Percentiles rank a stretch among this genome's conserved stretches.
Conservation (phyloP, 2,329 filamentous ascomycete genomes). For the Ophiostoma sp. region DNA sequence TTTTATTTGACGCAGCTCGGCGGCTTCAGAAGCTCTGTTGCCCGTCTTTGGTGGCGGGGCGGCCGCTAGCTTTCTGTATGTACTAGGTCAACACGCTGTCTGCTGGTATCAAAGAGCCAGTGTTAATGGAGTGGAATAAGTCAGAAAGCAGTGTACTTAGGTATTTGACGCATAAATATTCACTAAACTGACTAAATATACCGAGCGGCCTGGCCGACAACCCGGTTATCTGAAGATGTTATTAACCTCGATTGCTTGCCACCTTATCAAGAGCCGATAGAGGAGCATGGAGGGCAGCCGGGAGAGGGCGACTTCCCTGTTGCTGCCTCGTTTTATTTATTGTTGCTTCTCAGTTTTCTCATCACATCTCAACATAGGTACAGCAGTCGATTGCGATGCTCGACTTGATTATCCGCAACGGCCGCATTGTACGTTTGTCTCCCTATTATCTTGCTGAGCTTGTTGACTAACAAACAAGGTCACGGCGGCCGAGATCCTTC, state of each 20-base stretch:
- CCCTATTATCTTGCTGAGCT: not conserved
- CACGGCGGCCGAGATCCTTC: constrained; percentile 38
- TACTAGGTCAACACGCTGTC: not conserved
- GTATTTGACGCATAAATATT: not conserved
- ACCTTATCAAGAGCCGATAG: constrained; percentile 11
- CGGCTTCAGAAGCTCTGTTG: not conserved
- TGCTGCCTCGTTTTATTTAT: not conserved
- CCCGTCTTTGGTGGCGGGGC: not conserved
- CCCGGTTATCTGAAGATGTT: not conserved
- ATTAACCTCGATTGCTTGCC: not conserved
- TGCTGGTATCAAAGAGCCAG: not conserved
- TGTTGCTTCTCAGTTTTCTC: too few species aligned
- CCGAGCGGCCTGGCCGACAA: not conserved
- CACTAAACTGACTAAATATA: not conserved
- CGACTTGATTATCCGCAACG: constrained; percentile 42
- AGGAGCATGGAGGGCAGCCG: not conserved
- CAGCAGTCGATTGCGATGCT: constrained; percentile 25
- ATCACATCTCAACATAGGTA: not conserved
- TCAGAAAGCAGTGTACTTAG: not conserved
- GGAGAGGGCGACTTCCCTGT: not conserved
- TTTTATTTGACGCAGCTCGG: not conserved
- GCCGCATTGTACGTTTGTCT: constrained; percentile 34
- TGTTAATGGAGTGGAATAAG: constrained; percentile 4
- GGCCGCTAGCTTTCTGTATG: not conserved
- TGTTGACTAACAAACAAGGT: not conserved